phyloP scores from a whole-genome alignment of 768 basidiomycete species.

The Leucocoprinus birnbaumii region DNA sequence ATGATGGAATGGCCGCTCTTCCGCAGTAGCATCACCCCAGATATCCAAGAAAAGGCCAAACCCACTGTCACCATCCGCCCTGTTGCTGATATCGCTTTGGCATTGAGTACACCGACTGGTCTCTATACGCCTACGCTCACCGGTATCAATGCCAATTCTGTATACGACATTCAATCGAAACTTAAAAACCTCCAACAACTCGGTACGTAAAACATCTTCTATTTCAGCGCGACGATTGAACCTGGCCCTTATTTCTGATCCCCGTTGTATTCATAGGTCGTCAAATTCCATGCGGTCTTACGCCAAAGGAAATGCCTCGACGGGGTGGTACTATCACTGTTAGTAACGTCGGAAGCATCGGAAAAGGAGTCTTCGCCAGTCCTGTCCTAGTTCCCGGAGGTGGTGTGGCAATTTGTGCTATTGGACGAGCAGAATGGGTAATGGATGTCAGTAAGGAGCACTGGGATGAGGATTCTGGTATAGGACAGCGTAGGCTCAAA shows the following conservation, averaged over 20 bases:
- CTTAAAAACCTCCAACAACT: slow-evolving; percentile 50
- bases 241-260: too few relatives aligned
- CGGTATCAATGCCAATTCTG: slow-evolving; percentile 46
- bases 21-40: slow-evolving; percentile 65
- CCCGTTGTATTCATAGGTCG: slow-evolving; percentile 40
- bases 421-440: slow-evolving; percentile 77
- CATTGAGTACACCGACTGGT: slow-evolving; percentile 77
- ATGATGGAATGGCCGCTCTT: slow-evolving; percentile 87
- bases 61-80: slow-evolving; percentile 73
- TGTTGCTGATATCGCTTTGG: slow-evolving; percentile 71
- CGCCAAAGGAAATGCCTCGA: slow-evolving; percentile 66
- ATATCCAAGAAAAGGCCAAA: slow-evolving; percentile 32
- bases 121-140: slow-evolving; percentile 78
- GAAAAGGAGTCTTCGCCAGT: slow-evolving; percentile 62
- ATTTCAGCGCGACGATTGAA: too few relatives aligned
- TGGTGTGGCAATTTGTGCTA: slow-evolving; percentile 81
- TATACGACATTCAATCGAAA: slow-evolving; percentile 60
- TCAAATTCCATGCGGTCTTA: slow-evolving; percentile 62
- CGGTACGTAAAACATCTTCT: background rate
- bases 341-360: slow-evolving; percentile 82
- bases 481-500: slow-evolving; percentile 24
- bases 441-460: slow-evolving; percentile 57
- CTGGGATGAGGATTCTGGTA: slow-evolving; percentile 17
- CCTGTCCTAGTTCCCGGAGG: slow-evolving; percentile 82
- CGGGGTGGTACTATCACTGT: slow-evolving; percentile 79